These are phyloP conservation scores for Amanita exitialis DNA, from an alignment of 768 basidiomycete genomes.

Conservation along the genomic window DNA sequence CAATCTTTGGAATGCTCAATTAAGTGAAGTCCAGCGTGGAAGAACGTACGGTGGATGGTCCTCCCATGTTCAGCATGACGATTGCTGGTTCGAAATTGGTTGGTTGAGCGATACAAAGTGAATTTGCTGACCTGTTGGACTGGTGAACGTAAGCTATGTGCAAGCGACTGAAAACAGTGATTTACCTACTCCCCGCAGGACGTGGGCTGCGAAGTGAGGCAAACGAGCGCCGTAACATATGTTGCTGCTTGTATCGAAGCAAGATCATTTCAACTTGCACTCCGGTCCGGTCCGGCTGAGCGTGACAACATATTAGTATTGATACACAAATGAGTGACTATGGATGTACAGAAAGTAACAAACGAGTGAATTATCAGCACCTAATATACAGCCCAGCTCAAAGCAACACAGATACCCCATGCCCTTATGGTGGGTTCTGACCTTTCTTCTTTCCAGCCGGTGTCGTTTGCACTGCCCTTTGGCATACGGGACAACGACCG, in stretches of 20 bases:
- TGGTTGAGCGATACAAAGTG: not conserved
- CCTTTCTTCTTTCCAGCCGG: conserved; percentile 20
- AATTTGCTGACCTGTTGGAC: conserved; percentile 48
- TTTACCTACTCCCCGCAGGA: conserved; percentile 22
- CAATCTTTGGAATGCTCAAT: conserved; percentile 40
- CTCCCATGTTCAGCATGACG: conserved; percentile 99
- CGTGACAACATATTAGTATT: not conserved
- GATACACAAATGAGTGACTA: conserved; percentile 1
- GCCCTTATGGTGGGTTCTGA: not conserved
- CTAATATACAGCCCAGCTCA: not conserved
- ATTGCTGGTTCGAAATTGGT: conserved; percentile 40
- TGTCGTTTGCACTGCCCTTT: conserved; percentile 54
- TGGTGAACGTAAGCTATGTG: conserved; percentile 13
- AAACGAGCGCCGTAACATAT: conserved; percentile 10
- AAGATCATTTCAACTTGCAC: not conserved
- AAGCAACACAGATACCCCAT: not conserved
- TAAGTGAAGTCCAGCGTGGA: conserved; percentile 1
- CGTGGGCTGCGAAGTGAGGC: conserved; percentile 33
- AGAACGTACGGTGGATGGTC: conserved; percentile 73
- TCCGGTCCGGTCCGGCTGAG: not conserved
- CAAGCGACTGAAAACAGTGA: not conserved
- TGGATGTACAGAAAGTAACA: not conserved
- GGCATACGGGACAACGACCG: conserved; percentile 83
- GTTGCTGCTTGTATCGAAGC: not conserved
- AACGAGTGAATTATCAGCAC: not conserved